Base-by-base conservation (phyloP, 306 rosid species). In the Quercus rubra region DNA sequence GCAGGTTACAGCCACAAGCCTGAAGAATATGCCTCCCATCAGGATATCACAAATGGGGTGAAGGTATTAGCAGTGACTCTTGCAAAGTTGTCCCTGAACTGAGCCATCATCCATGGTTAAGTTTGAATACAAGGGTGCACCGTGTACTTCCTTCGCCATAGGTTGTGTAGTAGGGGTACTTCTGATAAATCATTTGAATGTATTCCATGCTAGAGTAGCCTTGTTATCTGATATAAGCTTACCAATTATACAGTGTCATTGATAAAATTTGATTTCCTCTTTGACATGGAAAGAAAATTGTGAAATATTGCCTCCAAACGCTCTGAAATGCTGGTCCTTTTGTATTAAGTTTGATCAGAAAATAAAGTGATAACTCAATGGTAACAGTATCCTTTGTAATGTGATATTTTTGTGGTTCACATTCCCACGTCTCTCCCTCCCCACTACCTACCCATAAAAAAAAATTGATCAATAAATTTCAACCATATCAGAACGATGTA, bases 1-100 rank as follows among this genome's bases (percentile, higher is more conserved):
- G 81, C 97, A 92, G 99, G 99, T 61, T 95, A 91, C 87, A 95
- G 98, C 88, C 98, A 95, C 75, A 95, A 91, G 86, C 99, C 99
- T 46, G 99, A 95, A 79, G 99, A 95, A 83, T 92, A 83, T 81
- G 86, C 99, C 63, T 81, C 82, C 55, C 55, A 77, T 75, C 30
- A 92, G 75, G 97, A 91, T 76, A 89, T 95, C 69, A 83, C 99
- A 67, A 95, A 92, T 59, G 99, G 99, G 80, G 91, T 95, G 30
- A 88, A 90, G 83, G 92, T 91, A 31, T 82, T 95, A 81, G 99
- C 98, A 7, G 85, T 89, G 83, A 88, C 96, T 75, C 90, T 92
- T 25, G 96, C 97, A 63, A 90, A 90, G 84, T 79, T 95, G 88
- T 95, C 99, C 67, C 89, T 88, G 81, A 83, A 81, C 77, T 95